Percentiles rank a stretch among this genome's conserved stretches.
Evolutionary conservation across 768 basidiomycete genomes (phyloP).

Genomic region (Lactarius quietus): DNA sequence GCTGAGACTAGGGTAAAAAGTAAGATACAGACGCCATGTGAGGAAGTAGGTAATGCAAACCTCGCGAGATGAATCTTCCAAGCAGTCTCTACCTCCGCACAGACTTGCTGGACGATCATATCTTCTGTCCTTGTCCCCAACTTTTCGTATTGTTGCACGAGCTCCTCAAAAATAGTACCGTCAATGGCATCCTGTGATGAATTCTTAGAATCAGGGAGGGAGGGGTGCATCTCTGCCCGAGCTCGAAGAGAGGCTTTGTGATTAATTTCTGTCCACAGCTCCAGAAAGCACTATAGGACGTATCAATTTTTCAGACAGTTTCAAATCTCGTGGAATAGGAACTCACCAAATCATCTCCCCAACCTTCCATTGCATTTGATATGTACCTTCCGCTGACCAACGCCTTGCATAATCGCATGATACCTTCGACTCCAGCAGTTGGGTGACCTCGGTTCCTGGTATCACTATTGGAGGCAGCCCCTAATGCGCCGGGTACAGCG

Average conservation of each 20-base stretch:
- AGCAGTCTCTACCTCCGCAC: constrained; percentile 72
- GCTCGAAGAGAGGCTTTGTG: constrained; percentile 53
- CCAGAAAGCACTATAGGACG: constrained; percentile 75
- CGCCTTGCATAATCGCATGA: constrained; percentile 82
- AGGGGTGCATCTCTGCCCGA: constrained; percentile 45
- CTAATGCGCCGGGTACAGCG: constrained; percentile 90
- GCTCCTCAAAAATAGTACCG: constrained; percentile 76
- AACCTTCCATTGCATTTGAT: constrained; percentile 61
- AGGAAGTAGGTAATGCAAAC: constrained; percentile 11
- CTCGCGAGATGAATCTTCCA: constrained; percentile 69
- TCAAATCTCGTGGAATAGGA: background rate
- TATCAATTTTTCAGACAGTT: background rate
- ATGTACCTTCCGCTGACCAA: constrained; percentile 77
- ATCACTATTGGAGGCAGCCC: constrained; percentile 42
- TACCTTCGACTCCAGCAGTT: constrained; percentile 81
- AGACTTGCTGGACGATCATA: constrained; percentile 81
- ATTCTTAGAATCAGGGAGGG: constrained; percentile 46
- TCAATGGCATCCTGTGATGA: constrained; percentile 39
- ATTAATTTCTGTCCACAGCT: constrained; percentile 81
- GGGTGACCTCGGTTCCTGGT: constrained; percentile 46
- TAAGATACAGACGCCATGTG: constrained; percentile 5
- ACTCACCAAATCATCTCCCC: constrained; percentile 89
- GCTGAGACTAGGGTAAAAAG: constrained; percentile 35
- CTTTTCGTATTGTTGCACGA: constrained; percentile 59
- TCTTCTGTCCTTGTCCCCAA: constrained; percentile 74